phyloP scores from a whole-genome alignment of 2,329 filamentous ascomycete genomes.

The Fusarium sacchari region DNA sequence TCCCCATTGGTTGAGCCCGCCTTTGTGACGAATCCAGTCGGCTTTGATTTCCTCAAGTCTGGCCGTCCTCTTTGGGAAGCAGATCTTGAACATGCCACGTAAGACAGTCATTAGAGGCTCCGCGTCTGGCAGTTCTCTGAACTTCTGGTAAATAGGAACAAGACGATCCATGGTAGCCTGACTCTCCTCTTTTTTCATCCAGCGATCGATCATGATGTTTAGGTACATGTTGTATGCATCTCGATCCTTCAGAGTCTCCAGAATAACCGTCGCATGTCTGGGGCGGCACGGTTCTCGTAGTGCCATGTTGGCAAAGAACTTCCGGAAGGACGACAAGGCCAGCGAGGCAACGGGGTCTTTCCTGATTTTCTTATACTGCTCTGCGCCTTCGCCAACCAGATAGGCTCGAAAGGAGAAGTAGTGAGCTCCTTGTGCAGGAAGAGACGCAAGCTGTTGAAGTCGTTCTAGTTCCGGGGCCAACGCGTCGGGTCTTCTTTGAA shows the following conservation, averaged over 20 bases:
- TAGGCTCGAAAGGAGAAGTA: conserved; percentile 50
- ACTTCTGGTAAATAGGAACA: conserved; percentile 57
- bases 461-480: conserved; percentile 22
- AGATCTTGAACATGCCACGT: conserved; percentile 57
- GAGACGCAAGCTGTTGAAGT: conserved; percentile 37
- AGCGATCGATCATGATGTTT: conserved; percentile 45
- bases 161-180: conserved; percentile 48
- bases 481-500: conserved; percentile 1
- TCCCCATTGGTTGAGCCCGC: conserved; percentile 54
- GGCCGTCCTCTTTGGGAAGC: conserved; percentile 50
- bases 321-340: conserved; percentile 44
- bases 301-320: conserved; percentile 46
- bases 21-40: conserved; percentile 59
- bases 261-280: conserved; percentile 50
- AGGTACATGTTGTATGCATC: conserved; percentile 58
- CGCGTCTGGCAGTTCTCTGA: conserved; percentile 54
- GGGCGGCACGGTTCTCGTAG: conserved; percentile 49
- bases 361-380: conserved; percentile 38
- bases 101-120: conserved; percentile 53
- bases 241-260: conserved; percentile 53
- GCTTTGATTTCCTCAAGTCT: conserved; percentile 59
- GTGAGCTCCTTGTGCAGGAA: conserved; percentile 45
- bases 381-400: conserved; percentile 42
- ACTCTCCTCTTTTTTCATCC: conserved; percentile 41
- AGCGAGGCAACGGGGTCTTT: conserved; percentile 30